Evolutionary conservation across 2,329 filamentous ascomycete genomes (phyloP).

Genomic region (Mycogone perniciosa): DNA sequence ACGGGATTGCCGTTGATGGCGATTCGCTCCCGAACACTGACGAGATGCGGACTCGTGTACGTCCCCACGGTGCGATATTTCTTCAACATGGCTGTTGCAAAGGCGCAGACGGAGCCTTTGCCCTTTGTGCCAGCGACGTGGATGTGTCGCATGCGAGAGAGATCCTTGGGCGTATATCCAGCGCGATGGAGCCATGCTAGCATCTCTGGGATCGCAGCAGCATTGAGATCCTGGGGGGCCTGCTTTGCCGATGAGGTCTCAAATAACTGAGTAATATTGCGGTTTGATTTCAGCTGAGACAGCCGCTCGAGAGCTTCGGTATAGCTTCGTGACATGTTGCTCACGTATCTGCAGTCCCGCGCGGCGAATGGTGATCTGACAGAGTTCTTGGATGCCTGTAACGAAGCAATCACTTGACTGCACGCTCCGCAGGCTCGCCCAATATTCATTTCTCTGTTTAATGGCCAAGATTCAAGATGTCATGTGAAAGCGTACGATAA

Average conservation of each 20-base stretch:
- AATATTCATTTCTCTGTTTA: too few relatives aligned
- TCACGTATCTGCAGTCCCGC: slow-evolving; percentile 9
- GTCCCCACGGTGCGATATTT: slow-evolving; percentile 54
- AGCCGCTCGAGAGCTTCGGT: slow-evolving; percentile 67
- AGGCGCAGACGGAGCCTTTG: slow-evolving; percentile 83
- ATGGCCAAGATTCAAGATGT: too few relatives aligned
- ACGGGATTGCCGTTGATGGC: slow-evolving; percentile 69
- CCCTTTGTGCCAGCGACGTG: slow-evolving; percentile 93
- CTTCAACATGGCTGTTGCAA: slow-evolving; percentile 71
- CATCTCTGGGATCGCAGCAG: slow-evolving; percentile 75
- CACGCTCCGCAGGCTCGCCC: not conserved
- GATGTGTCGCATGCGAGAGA: slow-evolving; percentile 47
- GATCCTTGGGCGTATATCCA: slow-evolving; percentile 55
- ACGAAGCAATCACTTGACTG: not conserved
- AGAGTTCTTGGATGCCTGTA: not conserved
- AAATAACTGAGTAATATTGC: slow-evolving; percentile 52
- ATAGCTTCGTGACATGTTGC: slow-evolving; percentile 35
- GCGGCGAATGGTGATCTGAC: not conserved
- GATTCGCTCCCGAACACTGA: slow-evolving; percentile 79
- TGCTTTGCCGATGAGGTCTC: slow-evolving; percentile 40
- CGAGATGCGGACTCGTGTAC: slow-evolving; percentile 80
- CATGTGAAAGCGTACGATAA: too few relatives aligned
- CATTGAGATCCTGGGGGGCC: slow-evolving; percentile 54
- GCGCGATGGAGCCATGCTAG: slow-evolving; percentile 67
- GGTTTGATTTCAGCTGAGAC: slow-evolving; percentile 74